phyloP scores from a whole-genome alignment of 2,329 filamentous ascomycete genomes.

The Lasiodiplodia sp. region DNA sequence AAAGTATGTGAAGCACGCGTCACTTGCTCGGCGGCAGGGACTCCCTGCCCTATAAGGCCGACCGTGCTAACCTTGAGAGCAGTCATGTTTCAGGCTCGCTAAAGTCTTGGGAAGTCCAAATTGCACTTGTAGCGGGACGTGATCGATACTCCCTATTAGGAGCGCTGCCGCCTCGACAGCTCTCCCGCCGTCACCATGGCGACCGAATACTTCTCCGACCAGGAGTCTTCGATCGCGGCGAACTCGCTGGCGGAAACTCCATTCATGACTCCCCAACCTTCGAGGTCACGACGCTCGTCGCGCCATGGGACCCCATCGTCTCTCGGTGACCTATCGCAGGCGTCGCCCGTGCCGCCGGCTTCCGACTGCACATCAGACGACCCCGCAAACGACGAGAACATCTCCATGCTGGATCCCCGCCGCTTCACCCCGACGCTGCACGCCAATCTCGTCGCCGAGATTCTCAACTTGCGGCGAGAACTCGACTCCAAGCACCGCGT shows the following conservation, averaged over 20 bases:
- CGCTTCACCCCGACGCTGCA: constrained; percentile 95
- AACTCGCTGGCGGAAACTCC: constrained; percentile 72
- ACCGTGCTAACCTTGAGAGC: constrained; percentile 27
- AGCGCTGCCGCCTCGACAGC: constrained; percentile 1
- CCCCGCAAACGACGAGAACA: constrained; percentile 69
- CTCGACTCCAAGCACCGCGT: constrained; percentile 87
- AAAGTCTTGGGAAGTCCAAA: constrained; percentile 13
- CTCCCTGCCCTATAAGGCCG: constrained; percentile 23
- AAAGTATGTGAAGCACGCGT: constrained; percentile 28
- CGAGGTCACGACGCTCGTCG: constrained; percentile 68
- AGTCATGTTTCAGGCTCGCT: constrained; percentile 30
- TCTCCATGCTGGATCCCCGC: constrained; percentile 82
- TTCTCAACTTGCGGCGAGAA: constrained; percentile 83
- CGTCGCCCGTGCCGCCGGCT: constrained; percentile 65
- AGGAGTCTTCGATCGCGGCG: constrained; percentile 47
- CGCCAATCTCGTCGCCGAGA: constrained; percentile 93
- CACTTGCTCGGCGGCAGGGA: constrained; percentile 8
- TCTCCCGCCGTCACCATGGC: constrained; percentile 38
- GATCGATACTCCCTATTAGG: constrained; percentile 22
- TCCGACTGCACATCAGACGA: constrained; percentile 58
- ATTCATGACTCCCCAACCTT: constrained; percentile 67
- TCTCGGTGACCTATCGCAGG: constrained; percentile 63
- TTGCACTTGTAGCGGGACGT: constrained; percentile 5
- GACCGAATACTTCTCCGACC: constrained; percentile 57
- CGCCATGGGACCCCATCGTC: constrained; percentile 58